Evolutionary conservation across 371 early-diverging fungal genomes (phyloP), one percentile per base, ranked within the genome.

Genomic region (Mucor indicus): DNA sequence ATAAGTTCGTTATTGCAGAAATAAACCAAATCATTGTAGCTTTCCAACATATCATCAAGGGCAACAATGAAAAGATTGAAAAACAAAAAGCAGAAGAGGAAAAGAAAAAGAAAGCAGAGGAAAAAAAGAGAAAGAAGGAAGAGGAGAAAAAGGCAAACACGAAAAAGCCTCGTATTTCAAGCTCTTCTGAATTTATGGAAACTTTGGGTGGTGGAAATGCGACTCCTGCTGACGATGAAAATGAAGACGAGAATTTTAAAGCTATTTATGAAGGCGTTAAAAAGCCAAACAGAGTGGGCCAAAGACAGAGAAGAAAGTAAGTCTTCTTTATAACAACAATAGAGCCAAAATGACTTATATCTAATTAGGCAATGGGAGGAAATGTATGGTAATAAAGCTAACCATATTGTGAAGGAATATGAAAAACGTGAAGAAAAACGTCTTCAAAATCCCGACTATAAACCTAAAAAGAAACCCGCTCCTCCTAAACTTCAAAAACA

Each of bases 221-320:
- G n/a, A 4, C 10, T 9, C 4, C 4, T 9, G 15, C 4, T 4
- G 6, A 41, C 22, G 54, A 56, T 29, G 57, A 48, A 16, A 37
- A 42, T 11, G 50, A 63, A 5, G 64, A 62, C 33, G 48, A 53
- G 17, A 37, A 44, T 3, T 75, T 75, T 38, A 59, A 71, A 38
- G 62, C 64, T 38, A 62, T 59, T 48, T 75, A 75, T 48, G 55
- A 64, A 25, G 69, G 64, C 5, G 57, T 50, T 38, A 57, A 57
- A 38, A 71, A 70, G 44, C 57, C 57, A 16, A 75, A 75, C 37
- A 57, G 75, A 55, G 47, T 48, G 5, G 72, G 75, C 19, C 75
- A 75, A 50, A 53, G 63, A 44, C 49, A 52, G 16, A 59, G 75
- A 67, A 57, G 75, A 66, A 55, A 57, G 75, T 68, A 59, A 57